Evolutionary conservation across 2,329 filamentous ascomycete species (phyloP).

Genomic region (Penicillium janthinellum): DNA sequence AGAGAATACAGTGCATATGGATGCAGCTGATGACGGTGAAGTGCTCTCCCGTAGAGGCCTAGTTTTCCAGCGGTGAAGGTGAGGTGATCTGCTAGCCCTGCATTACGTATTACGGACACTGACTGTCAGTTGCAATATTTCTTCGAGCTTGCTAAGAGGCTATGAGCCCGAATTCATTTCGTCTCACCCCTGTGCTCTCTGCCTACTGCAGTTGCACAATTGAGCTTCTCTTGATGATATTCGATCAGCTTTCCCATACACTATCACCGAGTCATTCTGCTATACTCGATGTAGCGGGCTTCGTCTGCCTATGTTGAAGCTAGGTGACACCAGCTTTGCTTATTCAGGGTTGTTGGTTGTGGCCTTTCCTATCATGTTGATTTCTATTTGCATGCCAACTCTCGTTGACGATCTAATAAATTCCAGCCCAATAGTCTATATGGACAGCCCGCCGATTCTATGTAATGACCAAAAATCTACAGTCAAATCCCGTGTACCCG

Average conservation of each 20-base stretch:
- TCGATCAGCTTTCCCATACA: too few relatives aligned
- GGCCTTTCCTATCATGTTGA: constrained; percentile 28
- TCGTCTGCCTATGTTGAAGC: too few relatives aligned
- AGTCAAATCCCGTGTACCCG: neutral
- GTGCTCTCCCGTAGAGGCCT: neutral
- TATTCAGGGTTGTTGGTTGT: too few relatives aligned
- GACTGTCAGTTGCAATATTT: too few relatives aligned
- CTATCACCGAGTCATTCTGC: too few relatives aligned
- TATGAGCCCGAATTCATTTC: too few relatives aligned
- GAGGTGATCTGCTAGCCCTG: neutral
- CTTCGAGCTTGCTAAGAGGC: too few relatives aligned
- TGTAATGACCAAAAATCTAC: neutral
- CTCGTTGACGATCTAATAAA: constrained; percentile 24
- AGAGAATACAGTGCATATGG: neutral
- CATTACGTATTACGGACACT: too few relatives aligned
- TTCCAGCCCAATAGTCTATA: constrained; percentile 40
- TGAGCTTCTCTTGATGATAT: too few relatives aligned
- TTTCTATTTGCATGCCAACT: constrained; percentile 29
- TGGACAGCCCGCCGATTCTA: neutral
- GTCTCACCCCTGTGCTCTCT: too few relatives aligned
- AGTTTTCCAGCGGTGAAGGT: constrained; percentile 11
- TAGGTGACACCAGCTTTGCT: neutral
- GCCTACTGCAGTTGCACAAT: too few relatives aligned
- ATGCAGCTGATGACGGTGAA: constrained; percentile 11
- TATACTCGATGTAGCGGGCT: too few relatives aligned